A percentile compares a stretch with the other conserved stretches of the same genome.
Conservation (phyloP, 257 asterid species). For the Osmanthus fragrans region DNA sequence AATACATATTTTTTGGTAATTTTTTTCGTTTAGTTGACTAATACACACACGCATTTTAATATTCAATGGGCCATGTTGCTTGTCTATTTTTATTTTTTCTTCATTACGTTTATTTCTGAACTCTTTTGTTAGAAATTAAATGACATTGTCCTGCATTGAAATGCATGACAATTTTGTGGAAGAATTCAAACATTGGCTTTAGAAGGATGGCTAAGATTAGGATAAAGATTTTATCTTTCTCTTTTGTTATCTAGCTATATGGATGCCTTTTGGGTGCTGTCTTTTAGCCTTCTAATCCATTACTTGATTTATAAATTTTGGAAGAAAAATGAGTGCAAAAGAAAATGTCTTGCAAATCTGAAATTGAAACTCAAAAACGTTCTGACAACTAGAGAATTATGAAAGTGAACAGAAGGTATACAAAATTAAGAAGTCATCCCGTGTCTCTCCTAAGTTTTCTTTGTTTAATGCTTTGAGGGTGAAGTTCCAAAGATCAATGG, state of each 20-base stretch:
- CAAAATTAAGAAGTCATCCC: neutral
- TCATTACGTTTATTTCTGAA: neutral
- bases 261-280: neutral
- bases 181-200: neutral
- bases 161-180: neutral
- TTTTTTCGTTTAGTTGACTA: neutral
- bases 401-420: neutral
- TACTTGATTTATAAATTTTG: neutral
- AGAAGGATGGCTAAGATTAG: neutral
- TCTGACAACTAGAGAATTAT: neutral
- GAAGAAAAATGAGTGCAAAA: neutral
- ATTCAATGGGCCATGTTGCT: constrained; percentile 9
- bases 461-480: neutral
- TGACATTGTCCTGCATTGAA: neutral
- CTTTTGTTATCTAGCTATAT: neutral
- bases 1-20: neutral
- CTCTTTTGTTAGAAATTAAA: neutral
- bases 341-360: neutral
- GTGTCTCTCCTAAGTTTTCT: neutral
- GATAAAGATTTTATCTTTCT: neutral
- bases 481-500: neutral
- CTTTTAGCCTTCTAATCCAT: neutral
- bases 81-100: neutral
- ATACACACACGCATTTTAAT: constrained; percentile 13
- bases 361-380: neutral